Percentiles rank a stretch among this genome's conserved stretches.
Evolutionary conservation across 192 early-diverging fungal species (phyloP).

Genomic region (Podila clonocystis): DNA sequence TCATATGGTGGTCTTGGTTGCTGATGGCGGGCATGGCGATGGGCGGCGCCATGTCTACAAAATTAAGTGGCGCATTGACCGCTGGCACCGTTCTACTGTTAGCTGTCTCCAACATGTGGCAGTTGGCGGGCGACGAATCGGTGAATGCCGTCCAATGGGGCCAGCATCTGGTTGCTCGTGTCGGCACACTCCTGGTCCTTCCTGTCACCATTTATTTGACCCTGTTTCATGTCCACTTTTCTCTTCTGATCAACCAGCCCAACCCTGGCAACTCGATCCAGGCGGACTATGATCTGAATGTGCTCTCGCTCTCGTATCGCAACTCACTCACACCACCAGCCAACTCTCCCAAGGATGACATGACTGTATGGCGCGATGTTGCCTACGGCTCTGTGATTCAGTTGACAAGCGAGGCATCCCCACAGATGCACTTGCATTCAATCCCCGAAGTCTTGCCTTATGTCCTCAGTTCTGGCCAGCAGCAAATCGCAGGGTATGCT

Average conservation of each 20-base stretch:
- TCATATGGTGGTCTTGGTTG: background rate
- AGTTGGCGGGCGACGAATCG: background rate
- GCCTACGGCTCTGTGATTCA: slow-evolving; percentile 63
- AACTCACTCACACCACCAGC: background rate
- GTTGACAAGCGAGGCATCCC: slow-evolving; percentile 53
- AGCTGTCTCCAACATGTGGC: background rate
- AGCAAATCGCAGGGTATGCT: slow-evolving; percentile 72
- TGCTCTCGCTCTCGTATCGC: background rate
- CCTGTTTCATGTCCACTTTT: background rate
- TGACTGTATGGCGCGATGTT: slow-evolving; percentile 15
- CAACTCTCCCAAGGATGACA: background rate
- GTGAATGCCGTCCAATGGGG: background rate
- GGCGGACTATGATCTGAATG: background rate
- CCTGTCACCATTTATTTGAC: background rate
- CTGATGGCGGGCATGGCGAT: background rate
- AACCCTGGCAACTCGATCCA: background rate
- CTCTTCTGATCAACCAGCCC: background rate
- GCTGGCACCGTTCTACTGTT: background rate
- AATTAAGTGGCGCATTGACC: background rate
- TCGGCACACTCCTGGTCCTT: background rate
- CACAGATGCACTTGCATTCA: slow-evolving; percentile 62
- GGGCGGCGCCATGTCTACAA: background rate
- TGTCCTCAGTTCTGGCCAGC: slow-evolving; percentile 68
- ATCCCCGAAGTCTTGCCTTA: slow-evolving; percentile 56
- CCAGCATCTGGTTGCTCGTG: background rate